Evolutionary conservation across 495 filamentous ascomycete genomes (phyloP), one percentile per base, ranked within the genome.

Genomic region (Pyrenula massariospora): DNA sequence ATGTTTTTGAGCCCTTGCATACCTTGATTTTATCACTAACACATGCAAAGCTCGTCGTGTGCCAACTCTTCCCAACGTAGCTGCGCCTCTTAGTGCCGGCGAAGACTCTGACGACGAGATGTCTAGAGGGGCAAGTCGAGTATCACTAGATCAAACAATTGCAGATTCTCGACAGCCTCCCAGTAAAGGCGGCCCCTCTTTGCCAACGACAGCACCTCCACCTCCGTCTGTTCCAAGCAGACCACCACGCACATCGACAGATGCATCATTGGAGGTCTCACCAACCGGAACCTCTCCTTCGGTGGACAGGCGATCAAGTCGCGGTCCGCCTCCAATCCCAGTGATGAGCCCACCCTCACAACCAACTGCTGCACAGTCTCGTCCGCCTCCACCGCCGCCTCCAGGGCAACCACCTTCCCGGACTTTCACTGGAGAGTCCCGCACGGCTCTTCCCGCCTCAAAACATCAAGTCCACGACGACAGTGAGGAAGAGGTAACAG

Each of bases 81-180:
- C 78, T 50, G 70, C 74, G 53, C 88, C 88, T 48, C 84, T 79
- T 25, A 91, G 84, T 59, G 77, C 82, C 57, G 92, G 91, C 23
- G 94, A 91, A 5, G 89, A 85, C 64, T 96, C 92, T 10, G 94
- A 95, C 69, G 94, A 97, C 69, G 93, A 98, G 65, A 73, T 95
- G 69, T 93, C 89, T n/a, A 70, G 81, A 53, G 77, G 79, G 59
- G 73, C 83, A 22, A 66, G 65, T 53, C 77, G 69, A 50, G 51
- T 75, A 36, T 81, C 79, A 10, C 55, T 80, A 49, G 70, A 62
- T 48, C 54, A 65, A 54, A 59, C 59, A 31, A 59, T 63, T 36
- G 36, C 59, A 25, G 57, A 62, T 24, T 54, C 51, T 48, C 56
- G 59, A 22, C 50, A 52, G 24, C 59, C 59, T 3, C 11, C 59